A percentile compares a stretch with the other conserved stretches of the same genome.
Evolutionary conservation across 2,329 filamentous ascomycete species (phyloP).

Genomic region (Sarocladium brachiariae): DNA sequence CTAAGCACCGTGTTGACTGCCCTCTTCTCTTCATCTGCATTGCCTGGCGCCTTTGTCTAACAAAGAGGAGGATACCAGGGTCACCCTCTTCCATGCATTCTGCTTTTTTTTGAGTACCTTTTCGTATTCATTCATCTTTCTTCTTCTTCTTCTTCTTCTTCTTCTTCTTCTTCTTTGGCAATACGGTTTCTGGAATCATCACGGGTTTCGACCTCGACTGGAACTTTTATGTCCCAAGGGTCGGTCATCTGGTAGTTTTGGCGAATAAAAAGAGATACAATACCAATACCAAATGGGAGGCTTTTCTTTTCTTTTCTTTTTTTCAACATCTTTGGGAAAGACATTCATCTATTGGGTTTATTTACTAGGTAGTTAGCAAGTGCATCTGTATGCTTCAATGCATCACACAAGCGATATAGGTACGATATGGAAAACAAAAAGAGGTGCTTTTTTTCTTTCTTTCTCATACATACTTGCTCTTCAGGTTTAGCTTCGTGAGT

Average conservation of each 20-base stretch:
- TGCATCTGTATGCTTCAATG: not conserved
- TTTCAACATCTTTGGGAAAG: too few relatives aligned
- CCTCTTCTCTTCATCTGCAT: not conserved
- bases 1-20: too few relatives aligned
- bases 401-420: not conserved
- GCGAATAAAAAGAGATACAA: conserved; percentile 2
- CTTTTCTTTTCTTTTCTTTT: too few relatives aligned
- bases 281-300: conserved; percentile 6
- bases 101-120: too few relatives aligned
- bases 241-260: not conserved
- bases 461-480: not conserved
- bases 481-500: too few relatives aligned
- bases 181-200: not conserved
- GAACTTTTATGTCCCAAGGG: not conserved
- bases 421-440: not conserved
- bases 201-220: not conserved
- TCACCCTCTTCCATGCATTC: too few relatives aligned
- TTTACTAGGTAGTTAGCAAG: not conserved
- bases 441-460: not conserved
- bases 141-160: not conserved
- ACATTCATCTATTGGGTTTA: not conserved
- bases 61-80: too few relatives aligned
- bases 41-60: not conserved
- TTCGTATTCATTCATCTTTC: not conserved
- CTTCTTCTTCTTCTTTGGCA: not conserved